Base-by-base conservation (phyloP, 2,329 filamentous ascomycete genomes). In the Colletotrichum sp. region DNA sequence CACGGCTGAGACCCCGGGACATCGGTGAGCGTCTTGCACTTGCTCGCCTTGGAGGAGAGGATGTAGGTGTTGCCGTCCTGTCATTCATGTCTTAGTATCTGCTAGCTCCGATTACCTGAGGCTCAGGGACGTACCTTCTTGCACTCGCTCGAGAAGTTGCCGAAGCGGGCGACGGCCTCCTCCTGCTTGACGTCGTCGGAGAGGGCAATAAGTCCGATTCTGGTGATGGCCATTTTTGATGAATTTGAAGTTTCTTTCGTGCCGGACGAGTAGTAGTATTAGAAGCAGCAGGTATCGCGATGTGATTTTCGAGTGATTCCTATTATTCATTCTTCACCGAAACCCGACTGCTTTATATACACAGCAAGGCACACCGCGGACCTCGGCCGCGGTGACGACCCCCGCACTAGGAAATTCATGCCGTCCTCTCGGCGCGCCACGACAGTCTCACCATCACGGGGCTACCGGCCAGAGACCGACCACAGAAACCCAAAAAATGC, bases 11-110 rank as follows among this genome's bases (percentile, higher is more conserved):
- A 75, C 1, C 74, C 74, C 24, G 74, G 74, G 9, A 60, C 71
- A 7, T 70, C 74, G 34, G 74, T 74, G 36, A 76, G 65, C 5
- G 74, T 66, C 28, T 70, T 70, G 28, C 74, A 76, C 65, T 75
- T 76, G 71, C 71, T 74, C 49, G 65, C 74, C 49, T 76, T 76
- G 8, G 74, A 70, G 32, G 71, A 65, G 64, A 76, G 71, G 30
- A 76, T 65, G 71, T 76, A 75, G 2, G 71, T 65, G 60, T 65
- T 57, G 30, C 71, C 74, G 26, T 76, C 71, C 74, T 76, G 6
- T 16, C 7, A 21, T 7, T 4, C 59, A 65, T 1, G n/a, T 12
- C 0, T 49, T 13, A 49, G 44, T 49, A 49, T 49, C n/a, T 49
- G n/a, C n/a, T 3, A 21, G 0, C 6, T 7, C n/a, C 10, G 2